A percentile compares a stretch with the other conserved stretches of the same genome.
These are phyloP conservation scores for Heritiera littoralis DNA, from an alignment of 345 rosid species.

Conservation along the genomic window DNA sequence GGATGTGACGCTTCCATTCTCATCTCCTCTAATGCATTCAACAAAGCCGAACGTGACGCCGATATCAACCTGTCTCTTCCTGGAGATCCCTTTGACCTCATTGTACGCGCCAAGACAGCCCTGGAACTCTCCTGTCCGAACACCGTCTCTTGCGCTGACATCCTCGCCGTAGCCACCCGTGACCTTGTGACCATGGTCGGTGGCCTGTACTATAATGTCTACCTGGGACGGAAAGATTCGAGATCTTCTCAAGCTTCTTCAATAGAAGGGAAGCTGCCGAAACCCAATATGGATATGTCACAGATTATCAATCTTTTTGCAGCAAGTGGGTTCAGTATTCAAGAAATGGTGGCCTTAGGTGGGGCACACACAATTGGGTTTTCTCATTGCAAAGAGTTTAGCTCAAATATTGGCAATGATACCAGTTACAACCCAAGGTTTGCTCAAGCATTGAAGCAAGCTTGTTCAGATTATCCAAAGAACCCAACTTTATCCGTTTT, in stretches of 20 bases:
- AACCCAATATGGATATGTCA: conserved; percentile 58
- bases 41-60: conserved; percentile 76
- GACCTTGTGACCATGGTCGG: conserved; percentile 74
- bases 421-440: conserved; percentile 73
- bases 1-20: conserved; percentile 84
- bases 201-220: conserved; percentile 69
- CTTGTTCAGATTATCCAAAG: conserved; percentile 57
- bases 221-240: conserved; percentile 72
- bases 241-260: conserved; percentile 50
- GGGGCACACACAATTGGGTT: conserved; percentile 95
- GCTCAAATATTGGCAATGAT: conserved; percentile 38
- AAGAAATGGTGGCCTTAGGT: conserved; percentile 82
- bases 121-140: conserved; percentile 83
- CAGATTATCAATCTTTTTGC: conserved; percentile 54
- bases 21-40: conserved; percentile 61
- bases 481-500: conserved; percentile 80
- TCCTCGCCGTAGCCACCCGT: conserved; percentile 75
- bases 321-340: conserved; percentile 57
- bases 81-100: conserved; percentile 84
- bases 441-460: conserved; percentile 57
- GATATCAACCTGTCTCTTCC: conserved; percentile 83
- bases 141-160: conserved; percentile 88
- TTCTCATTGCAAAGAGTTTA: conserved; percentile 90
- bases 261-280: conserved; percentile 59
- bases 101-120: conserved; percentile 78